These are phyloP conservation scores for Quercus tomentella DNA, from an alignment of 331 rosid species.

Conservation along the genomic window DNA sequence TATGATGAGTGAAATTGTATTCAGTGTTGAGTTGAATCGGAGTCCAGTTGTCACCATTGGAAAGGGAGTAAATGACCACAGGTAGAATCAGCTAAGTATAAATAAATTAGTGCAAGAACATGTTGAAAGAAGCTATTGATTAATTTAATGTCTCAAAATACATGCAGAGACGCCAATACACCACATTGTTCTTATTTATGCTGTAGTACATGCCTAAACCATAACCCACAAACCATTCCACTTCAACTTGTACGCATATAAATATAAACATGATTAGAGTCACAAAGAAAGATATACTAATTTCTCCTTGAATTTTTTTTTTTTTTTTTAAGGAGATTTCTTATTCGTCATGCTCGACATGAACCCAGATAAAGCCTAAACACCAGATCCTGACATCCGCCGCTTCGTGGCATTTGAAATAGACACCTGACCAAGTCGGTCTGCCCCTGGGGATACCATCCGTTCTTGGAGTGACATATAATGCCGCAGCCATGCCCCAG, in stretches of 20 bases:
- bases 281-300: neutral
- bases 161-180: neutral
- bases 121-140: too few species aligned
- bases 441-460: constrained; percentile 40
- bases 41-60: neutral
- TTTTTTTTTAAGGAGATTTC: neutral
- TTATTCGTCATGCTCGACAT: neutral
- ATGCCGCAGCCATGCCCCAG: constrained; percentile 80
- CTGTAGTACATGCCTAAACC: neutral
- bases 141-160: neutral
- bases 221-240: neutral
- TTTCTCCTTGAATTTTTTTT: neutral
- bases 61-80: neutral
- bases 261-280: neutral
- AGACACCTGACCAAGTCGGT: constrained; percentile 66
- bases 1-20: neutral
- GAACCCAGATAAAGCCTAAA: constrained; percentile 8
- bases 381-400: constrained; percentile 64
- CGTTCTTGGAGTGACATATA: constrained; percentile 53
- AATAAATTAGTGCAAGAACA: neutral
- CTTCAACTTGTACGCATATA: neutral
- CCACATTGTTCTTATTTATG: neutral
- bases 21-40: neutral
- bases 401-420: constrained; percentile 81
- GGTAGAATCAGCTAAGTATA: neutral